Base-by-base conservation (phyloP, 306 rosid species). In the Trifolium repens region DNA sequence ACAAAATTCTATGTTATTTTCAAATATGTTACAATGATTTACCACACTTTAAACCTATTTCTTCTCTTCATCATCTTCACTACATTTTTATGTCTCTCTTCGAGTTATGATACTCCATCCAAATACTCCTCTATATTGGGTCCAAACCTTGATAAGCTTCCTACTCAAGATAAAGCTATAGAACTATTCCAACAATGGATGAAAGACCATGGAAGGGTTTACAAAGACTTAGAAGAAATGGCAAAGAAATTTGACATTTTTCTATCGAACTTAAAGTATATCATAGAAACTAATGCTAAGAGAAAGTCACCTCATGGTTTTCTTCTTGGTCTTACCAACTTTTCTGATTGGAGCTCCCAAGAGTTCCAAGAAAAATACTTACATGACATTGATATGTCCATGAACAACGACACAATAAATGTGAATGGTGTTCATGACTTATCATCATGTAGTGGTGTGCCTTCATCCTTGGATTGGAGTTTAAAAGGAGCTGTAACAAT, bases 391-490 rank as follows among this genome's bases (percentile, higher is more conserved):
- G 32, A 27, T 9, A 61, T 80, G 67, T 27, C 84, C 1, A 42
- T 4, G 1, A 1, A 40, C 68, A 17, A 0, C 3, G 17, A 8
- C 30, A 50, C 3, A 65, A 69, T 57, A 66, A 12, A 78, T 42
- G 14, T n/a, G 53, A 43, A 42, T 44, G 27, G 62, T 64, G 37
- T 24, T 55, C 0, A 0, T n/a, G 10, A 2, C 4, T 3, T 2
- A 39, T 26, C 81, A 7, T 26, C 81, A 5, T 83, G 82, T 70
- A 63, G 17, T 14, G 83, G 2, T 58, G 37, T 77, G 0, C 87
- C 96, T 83, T 32, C 84, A 0, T 32, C 65, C 79, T 32, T 81
- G 42, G 89, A 88, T 79, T 90, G 96, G 96, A 86, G 89, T 83
- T 35, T 44, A 9, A 67, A 37, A 17, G 88, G 88, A 27, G 76